phyloP scores from a whole-genome alignment of 345 rosid species.

The Noccaea bulbosa region DNA sequence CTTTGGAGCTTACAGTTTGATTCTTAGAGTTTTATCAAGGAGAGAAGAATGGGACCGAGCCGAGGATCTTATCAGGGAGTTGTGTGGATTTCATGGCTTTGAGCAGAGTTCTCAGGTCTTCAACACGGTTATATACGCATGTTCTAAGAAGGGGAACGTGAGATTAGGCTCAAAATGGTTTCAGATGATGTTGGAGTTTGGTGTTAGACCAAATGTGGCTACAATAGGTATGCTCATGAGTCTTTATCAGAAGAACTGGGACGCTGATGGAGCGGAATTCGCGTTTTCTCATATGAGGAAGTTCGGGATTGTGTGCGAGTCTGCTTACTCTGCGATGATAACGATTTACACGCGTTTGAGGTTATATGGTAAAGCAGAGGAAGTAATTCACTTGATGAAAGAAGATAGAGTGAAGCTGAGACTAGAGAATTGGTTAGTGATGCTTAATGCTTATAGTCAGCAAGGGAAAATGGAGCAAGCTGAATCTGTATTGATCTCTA shows the following conservation, averaged over 20 bases:
- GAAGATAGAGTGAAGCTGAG: slow-evolving; percentile 60
- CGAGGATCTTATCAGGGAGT: slow-evolving; percentile 56
- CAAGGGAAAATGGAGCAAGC: slow-evolving; percentile 79
- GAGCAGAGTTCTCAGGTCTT: slow-evolving; percentile 63
- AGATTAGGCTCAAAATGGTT: slow-evolving; percentile 70
- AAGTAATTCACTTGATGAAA: slow-evolving; percentile 61
- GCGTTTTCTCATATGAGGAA: slow-evolving; percentile 70
- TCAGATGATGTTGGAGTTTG: slow-evolving; percentile 70
- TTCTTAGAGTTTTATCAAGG: slow-evolving; percentile 75
- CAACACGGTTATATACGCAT: slow-evolving; percentile 68
- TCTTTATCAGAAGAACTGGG: slow-evolving; percentile 77
- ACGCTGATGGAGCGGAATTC: slow-evolving; percentile 75
- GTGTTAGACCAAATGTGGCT: slow-evolving; percentile 75
- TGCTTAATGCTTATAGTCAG: slow-evolving; percentile 85
- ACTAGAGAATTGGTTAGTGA: slow-evolving; percentile 80
- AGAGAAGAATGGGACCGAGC: slow-evolving; percentile 80
- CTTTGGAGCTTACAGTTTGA: slow-evolving; percentile 63
- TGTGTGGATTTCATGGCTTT: slow-evolving; percentile 41
- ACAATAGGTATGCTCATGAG: slow-evolving; percentile 89
- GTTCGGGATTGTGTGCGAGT: slow-evolving; percentile 64
- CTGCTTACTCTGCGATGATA: slow-evolving; percentile 91
- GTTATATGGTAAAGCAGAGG: slow-evolving; percentile 73
- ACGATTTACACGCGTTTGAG: slow-evolving; percentile 80
- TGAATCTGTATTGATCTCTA: slow-evolving; percentile 56
- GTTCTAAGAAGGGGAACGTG: slow-evolving; percentile 63